Evolutionary conservation across 257 asterid species (phyloP), one percentile per base, ranked within the genome.

Genomic region (Solanum chaucha): DNA sequence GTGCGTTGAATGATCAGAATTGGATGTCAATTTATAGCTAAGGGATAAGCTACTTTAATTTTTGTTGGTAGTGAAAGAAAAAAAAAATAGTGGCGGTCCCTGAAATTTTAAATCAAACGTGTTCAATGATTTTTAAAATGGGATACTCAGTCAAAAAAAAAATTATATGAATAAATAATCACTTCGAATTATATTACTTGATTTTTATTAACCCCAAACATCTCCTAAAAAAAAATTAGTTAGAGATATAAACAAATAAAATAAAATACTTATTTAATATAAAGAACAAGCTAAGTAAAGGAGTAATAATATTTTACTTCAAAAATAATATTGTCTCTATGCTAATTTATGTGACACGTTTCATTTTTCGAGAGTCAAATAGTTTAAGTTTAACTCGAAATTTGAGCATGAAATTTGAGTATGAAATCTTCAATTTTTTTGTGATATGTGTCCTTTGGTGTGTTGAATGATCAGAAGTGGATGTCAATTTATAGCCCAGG

Each of bases 361-460:
- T 48, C 0, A 14, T 48, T 14, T 48, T 48, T 48, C 1, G 3
- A 48, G 0, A 48, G 8, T 14, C 22, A 14, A 51, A 51, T 0
- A 2, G 0, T 51, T 51, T 48, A 5, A 15, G 3, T 48, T 48
- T 2, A 15, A 15, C 32, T 30, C 32, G 3, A 30, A 30, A 30
- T 30, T 30, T 30, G 32, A 30, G 32, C 32, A 30, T 30, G 32
- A 30, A 30, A 30, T 2, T 30, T 30, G 32, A 30, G 32, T 30
- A 30, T 30, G 32, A 30, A 30, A 30, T 30, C 32, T 30, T 30
- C 32, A 30, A 30, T 30, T 30, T 30, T 30, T 30, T 30, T 30
- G 32, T 30, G 32, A 30, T 30, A 30, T 30, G 32, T 2, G 32
- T 30, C 32, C 32, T 26, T 67, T 28, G 36, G 38, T 68, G 40